Conservation (phyloP, 163 green algal species). For the Volvox carteri region DNA sequence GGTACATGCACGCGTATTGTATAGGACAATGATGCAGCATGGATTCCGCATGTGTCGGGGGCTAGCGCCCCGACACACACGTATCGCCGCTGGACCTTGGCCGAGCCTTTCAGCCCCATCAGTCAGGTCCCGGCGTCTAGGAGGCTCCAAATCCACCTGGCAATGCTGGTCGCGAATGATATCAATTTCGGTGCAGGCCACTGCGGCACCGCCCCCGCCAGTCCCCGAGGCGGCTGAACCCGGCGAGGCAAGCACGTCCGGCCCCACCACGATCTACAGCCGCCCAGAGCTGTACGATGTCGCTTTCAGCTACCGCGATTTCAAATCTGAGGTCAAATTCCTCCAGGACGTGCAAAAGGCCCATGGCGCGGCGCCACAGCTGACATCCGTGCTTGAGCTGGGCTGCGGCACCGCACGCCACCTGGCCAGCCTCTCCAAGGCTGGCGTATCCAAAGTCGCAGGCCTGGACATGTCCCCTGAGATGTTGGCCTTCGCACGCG, state of each 20-base stretch:
- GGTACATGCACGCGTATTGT: background rate
- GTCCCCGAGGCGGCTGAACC: background rate
- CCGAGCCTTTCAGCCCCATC: background rate
- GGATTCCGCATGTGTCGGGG: background rate
- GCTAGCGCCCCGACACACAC: background rate
- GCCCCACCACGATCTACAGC: conserved; percentile 41
- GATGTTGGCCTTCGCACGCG: conserved; percentile 46
- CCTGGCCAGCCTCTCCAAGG: conserved; percentile 31
- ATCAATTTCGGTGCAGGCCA: background rate
- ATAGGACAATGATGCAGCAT: conserved; percentile 1
- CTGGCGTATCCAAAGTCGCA: conserved; percentile 33
- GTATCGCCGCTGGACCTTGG: background rate
- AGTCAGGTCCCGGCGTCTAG: background rate
- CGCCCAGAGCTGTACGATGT: conserved; percentile 60
- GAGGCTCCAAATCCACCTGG: background rate
- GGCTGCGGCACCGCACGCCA: conserved; percentile 48
- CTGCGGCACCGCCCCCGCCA: background rate
- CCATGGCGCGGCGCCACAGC: conserved; percentile 20
- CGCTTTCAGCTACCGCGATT: conserved; percentile 61
- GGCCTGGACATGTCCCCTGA: conserved; percentile 49
- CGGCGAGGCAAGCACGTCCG: background rate
- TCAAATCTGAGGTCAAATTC: conserved; percentile 59
- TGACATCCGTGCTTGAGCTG: conserved; percentile 51
- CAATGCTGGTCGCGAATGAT: background rate
- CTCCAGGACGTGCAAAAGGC: conserved; percentile 45